A percentile compares a stretch with the other conserved stretches of the same genome.
Evolutionary conservation across 2,329 filamentous ascomycete species (phyloP).

Genomic region (Fusarium goolgardi): DNA sequence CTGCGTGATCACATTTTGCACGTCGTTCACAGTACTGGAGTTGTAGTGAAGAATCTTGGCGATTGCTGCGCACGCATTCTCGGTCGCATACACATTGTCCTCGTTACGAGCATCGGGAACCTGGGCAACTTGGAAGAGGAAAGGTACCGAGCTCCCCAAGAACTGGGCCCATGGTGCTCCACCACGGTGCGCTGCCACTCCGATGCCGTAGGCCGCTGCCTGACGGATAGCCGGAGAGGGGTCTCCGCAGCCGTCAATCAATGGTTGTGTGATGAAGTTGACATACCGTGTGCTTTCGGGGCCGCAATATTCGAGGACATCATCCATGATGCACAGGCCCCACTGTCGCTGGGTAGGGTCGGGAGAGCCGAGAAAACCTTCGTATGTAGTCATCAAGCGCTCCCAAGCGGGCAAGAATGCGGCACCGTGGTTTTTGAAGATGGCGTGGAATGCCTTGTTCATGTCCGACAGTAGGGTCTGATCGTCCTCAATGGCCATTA

Average conservation of each 20-base stretch:
- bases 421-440: conserved; percentile 95
- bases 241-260: conserved; percentile 88
- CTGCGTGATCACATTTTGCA: conserved; percentile 79
- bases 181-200: conserved; percentile 93
- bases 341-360: conserved; percentile 96
- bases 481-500: conserved; percentile 95
- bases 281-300: conserved; percentile 88
- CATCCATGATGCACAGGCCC: conserved; percentile 99
- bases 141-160: conserved; percentile 80
- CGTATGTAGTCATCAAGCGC: conserved; percentile 84
- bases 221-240: conserved; percentile 91
- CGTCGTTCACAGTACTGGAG: conserved; percentile 77
- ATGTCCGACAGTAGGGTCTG: conserved; percentile 97
- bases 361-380: conserved; percentile 80
- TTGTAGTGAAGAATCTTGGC: conserved; percentile 98
- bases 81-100: conserved; percentile 95
- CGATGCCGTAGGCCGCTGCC: conserved; percentile 94
- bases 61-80: conserved; percentile 96
- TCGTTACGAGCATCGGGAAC: conserved; percentile 85
- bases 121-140: conserved; percentile 85
- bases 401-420: conserved; percentile 91
- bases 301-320: conserved; percentile 97
- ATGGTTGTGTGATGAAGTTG: conserved; percentile 85
- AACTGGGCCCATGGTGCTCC: conserved; percentile 90
- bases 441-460: conserved; percentile 99